Conservation (phyloP, 139 green algal species). For the Chlorella ohadii region DNA sequence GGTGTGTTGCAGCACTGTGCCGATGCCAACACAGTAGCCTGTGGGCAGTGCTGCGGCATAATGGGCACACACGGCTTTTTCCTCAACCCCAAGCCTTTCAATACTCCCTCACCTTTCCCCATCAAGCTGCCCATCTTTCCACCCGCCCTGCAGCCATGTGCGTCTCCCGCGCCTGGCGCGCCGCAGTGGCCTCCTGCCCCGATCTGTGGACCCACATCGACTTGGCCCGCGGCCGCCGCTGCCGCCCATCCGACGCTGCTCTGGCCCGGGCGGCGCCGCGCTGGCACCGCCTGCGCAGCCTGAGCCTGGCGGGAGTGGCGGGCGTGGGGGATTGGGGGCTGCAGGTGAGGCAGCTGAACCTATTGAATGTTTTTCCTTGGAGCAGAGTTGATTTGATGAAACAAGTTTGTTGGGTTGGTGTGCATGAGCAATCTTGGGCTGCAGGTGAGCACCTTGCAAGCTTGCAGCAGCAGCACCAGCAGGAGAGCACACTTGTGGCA, state of each 20-base stretch:
- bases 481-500: too few relatives aligned
- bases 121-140: too few relatives aligned
- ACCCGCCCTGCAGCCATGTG: conserved; percentile 13
- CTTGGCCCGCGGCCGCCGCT: conserved; percentile 9
- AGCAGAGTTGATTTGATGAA: too few relatives aligned
- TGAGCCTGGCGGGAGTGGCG: conserved; percentile 28
- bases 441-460: neutral
- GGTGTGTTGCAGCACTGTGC: too few relatives aligned
- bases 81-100: too few relatives aligned
- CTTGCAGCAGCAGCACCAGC: too few relatives aligned
- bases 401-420: too few relatives aligned
- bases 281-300: conserved; percentile 1
- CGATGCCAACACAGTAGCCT: too few relatives aligned
- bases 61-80: too few relatives aligned
- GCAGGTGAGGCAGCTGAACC: neutral
- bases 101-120: too few relatives aligned
- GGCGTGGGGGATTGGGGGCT: conserved; percentile 3
- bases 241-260: conserved; percentile 7
- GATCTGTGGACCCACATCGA: conserved; percentile 31
- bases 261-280: neutral
- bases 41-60: too few relatives aligned
- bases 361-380: too few relatives aligned
- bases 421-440: neutral
- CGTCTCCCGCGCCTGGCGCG: conserved; percentile 24
- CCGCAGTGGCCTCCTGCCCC: conserved; percentile 11